Percentiles rank a stretch among this genome's conserved stretches.
Evolutionary conservation across 805 yeast species (phyloP).

Genomic region (Starmera amethionina): DNA sequence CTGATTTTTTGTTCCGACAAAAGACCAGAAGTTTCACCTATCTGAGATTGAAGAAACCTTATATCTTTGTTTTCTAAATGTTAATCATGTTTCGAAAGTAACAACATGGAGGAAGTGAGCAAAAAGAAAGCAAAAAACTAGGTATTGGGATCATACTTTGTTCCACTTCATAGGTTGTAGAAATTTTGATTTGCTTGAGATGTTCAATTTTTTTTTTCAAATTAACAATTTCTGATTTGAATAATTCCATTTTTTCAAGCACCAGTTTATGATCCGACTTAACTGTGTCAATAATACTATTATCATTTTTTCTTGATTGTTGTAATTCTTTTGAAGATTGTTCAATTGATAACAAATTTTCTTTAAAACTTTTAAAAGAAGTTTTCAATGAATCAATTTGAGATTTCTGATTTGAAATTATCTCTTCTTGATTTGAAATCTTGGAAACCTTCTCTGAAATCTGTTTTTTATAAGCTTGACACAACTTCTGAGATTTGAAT

Average conservation of each 20-base stretch:
- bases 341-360: slow-evolving; percentile 14
- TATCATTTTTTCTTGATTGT: slow-evolving; percentile 16
- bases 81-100: slow-evolving; percentile 7
- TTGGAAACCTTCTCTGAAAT: slow-evolving; percentile 20
- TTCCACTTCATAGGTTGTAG: slow-evolving; percentile 13
- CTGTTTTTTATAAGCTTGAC: slow-evolving; percentile 22
- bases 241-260: slow-evolving; percentile 9
- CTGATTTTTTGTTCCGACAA: slow-evolving; percentile 37
- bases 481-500: slow-evolving; percentile 27
- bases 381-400: slow-evolving; percentile 14
- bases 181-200: slow-evolving; percentile 15
- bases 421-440: slow-evolving; percentile 16
- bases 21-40: slow-evolving; percentile 35
- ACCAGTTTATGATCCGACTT: slow-evolving; percentile 15
- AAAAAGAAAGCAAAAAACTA: too few relatives aligned
- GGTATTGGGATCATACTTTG: slow-evolving; percentile 5
- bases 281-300: slow-evolving; percentile 12
- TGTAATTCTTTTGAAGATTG: slow-evolving; percentile 12
- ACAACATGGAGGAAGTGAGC: too few relatives aligned
- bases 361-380: slow-evolving; percentile 16
- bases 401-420: slow-evolving; percentile 14
- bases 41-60: slow-evolving; percentile 22
- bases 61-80: slow-evolving; percentile 23
- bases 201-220: slow-evolving; percentile 17
- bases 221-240: slow-evolving; percentile 12